Base-by-base conservation (phyloP, 768 basidiomycete genomes). In the Lanmaoa pseudosensibilis region DNA sequence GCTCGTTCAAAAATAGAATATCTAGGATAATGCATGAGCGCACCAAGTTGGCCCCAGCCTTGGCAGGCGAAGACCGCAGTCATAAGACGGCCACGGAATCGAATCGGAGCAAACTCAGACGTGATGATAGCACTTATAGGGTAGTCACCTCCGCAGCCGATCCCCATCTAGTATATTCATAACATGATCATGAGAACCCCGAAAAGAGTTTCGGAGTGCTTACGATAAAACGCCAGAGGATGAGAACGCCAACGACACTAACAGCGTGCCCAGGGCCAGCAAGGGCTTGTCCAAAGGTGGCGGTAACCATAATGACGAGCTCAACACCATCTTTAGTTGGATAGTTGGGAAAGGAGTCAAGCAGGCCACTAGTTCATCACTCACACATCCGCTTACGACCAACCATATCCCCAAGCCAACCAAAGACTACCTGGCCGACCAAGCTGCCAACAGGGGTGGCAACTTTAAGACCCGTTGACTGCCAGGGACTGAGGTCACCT, bases 141-240 rank as follows among this genome's bases (percentile, higher is more conserved):
- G 66, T 94, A 91, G 64, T 93, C 92, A 6, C 92, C 92, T 13
- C 92, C 93, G 27, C 93, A 89, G 1, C 93, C 92, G 5, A 93
- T 66, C 1, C 91, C 90, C 82, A 84, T 83, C 85, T 83, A 49
- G 25, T 13, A 43, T 5, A 9, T 18, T 40, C 47, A 30, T 51
- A 45, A 30, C 11, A 33, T 46, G 33, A 30, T 36, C 9, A 48
- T 27, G 46, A 56, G 16, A 45, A 4, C 11, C 15, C 38, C 13
- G 41, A 43, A 36, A 27, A 23, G 21, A 27, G 23, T 16, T 34
- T 11, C 11, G 6, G 21, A 32, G 37, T 32, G 55, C 77, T 59
- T 69, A 80, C 82, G 40, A 94, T 72, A 74, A 91, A 90, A 16
- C 93, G 84, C 92, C 92, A 95, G 53, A 88, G 77, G 55, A 94